Base-by-base conservation (phyloP, 306 rosid species). In the Trifolium subterraneum region DNA sequence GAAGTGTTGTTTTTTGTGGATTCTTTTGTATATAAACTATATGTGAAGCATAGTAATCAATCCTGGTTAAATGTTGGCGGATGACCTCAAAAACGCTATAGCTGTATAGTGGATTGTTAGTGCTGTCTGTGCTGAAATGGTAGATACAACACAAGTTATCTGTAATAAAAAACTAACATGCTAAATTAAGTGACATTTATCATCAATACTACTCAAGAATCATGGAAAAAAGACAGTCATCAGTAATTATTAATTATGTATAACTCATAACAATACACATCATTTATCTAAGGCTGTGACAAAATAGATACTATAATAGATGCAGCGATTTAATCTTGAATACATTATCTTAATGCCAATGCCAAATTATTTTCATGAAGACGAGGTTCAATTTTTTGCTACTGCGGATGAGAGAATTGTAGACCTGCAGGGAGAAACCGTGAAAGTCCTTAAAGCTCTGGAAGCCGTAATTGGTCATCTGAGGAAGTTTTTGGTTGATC, bases 401-500 rank as follows among this genome's bases (percentile, higher is more conserved):
- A 80, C 87, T 31, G 25, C 80, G 50, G 92, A 93, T 29, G 98
- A 93, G 90, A 89, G 96, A 82, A 86, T 91, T 68, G 92, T 93
- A 58, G 98, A 93, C 77, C 59, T 91, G 84, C 98, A 93, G 78
- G 98, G 98, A 78, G 98, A 91, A 79, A 80, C 92, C 77, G 78
- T 84, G 15, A 93, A 89, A 74, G 98, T 89, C 73, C 93, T 91
- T 63, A 89, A 81, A 79, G 98, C 91, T 68, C 79, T 93, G 14
- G 98, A 93, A 89, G 88, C 88, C 50, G 97, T 91, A 33, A 83
- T 89, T 60, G 84, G 88, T 52, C 98, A 89, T 80, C 83, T 93
- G 69, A 86, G 98, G 86, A 93, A 89, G 85, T 93, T 93, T 84
- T 81, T 93, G 83, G 98, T 93, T 63, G 98, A 93, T 79, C 98